phyloP scores from a whole-genome alignment of 495 filamentous ascomycete genomes.

The Trichoderma asperelloides region DNA sequence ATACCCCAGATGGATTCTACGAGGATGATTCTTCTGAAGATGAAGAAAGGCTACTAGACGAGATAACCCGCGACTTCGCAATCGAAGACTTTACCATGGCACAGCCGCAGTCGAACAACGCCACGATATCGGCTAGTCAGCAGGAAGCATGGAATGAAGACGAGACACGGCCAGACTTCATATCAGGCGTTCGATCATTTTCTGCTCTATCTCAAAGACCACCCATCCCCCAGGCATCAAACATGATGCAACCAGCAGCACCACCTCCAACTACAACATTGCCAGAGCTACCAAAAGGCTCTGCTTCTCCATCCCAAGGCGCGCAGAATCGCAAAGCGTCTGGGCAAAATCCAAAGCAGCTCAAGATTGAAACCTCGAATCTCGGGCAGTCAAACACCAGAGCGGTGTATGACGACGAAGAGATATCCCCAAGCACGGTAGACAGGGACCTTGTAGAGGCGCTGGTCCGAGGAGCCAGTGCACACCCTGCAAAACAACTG shows the following conservation, averaged over 20 bases:
- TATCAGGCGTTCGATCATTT: conserved; percentile 35
- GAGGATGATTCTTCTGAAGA: conserved; percentile 77
- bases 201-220: conserved; percentile 68
- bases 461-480: not conserved
- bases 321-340: conserved; percentile 78
- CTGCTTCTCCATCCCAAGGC: conserved; percentile 39
- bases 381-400: conserved; percentile 24
- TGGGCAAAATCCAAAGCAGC: conserved; percentile 62
- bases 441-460: not conserved
- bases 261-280: conserved; percentile 36
- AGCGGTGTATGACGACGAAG: not conserved
- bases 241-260: conserved; percentile 17
- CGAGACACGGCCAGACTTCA: conserved; percentile 31
- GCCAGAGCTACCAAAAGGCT: conserved; percentile 27
- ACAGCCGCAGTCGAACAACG: conserved; percentile 13
- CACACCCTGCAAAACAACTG: not conserved
- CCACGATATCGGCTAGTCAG: conserved; percentile 4
- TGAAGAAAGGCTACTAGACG: conserved; percentile 84
- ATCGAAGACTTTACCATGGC: conserved; percentile 78
- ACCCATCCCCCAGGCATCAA: conserved; percentile 23
- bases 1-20: conserved; percentile 33
- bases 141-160: conserved; percentile 41
- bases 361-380: conserved; percentile 80
- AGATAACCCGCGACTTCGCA: conserved; percentile 80
- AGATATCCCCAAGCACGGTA: not conserved